A percentile compares a stretch with the other conserved stretches of the same genome.
phyloP scores from a whole-genome alignment of 129 eudicot species.

The Logfia minima region DNA sequence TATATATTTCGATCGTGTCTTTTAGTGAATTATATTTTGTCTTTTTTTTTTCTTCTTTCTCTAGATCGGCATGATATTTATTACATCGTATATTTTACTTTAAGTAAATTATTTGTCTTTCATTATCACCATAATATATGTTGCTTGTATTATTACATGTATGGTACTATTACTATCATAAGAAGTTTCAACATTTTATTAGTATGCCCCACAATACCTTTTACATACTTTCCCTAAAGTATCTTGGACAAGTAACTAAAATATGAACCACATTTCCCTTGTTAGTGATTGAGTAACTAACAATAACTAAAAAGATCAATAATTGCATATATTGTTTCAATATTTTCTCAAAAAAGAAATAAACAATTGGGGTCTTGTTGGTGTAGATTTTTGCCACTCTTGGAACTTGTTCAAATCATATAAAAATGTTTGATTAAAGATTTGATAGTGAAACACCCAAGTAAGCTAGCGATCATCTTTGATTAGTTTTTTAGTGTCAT shows the following conservation, averaged over 20 bases:
- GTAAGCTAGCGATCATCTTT: neutral
- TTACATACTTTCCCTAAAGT: neutral
- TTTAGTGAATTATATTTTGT: too few species aligned
- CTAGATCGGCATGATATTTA: too few species aligned
- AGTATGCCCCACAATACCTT: neutral
- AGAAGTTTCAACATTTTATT: neutral
- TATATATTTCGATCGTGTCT: too few species aligned
- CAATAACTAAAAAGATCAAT: conserved; percentile 26
- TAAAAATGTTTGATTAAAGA: conserved; percentile 27
- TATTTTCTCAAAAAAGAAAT: conserved; percentile 19
- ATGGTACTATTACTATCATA: too few species aligned
- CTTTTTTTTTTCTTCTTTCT: too few species aligned
- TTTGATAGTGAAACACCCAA: conserved; percentile 32
- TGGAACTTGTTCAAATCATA: conserved; percentile 17
- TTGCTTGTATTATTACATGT: too few species aligned
- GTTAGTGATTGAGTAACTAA: conserved; percentile 20
- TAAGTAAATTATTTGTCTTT: too few species aligned
- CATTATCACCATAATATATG: too few species aligned
- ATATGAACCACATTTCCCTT: conserved; percentile 20
- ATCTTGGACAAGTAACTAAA: conserved; percentile 4
- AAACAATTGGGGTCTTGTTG: conserved; percentile 18
- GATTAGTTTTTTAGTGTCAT: neutral
- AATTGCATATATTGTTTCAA: conserved; percentile 17
- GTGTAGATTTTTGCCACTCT: conserved; percentile 32
- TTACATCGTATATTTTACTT: too few species aligned